Evolutionary conservation across 257 asterid genomes (phyloP), one percentile per base, ranked within the genome.

Genomic region (Solanum megistacrolobum): DNA sequence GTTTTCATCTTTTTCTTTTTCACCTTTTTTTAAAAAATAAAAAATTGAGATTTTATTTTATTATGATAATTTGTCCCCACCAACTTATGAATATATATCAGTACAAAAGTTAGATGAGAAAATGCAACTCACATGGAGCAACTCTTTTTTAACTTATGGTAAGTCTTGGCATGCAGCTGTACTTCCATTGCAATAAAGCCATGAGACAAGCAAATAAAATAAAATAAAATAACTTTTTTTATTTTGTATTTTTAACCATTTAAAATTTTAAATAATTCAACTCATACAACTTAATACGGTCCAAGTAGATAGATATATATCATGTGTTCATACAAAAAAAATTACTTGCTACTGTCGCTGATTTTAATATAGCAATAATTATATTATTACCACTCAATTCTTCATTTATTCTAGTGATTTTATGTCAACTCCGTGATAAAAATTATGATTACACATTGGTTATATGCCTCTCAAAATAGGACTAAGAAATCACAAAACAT

Each of bases 101-200:
- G 86, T 82, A 82, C 60, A 73, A 38, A 5, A 41, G 41, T 29
- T 25, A 13, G 87, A 66, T 69, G 62, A 85, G 38, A 39, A 87
- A 46, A 68, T 87, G 74, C 66, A 39, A 71, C 76, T 52, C 86
- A 87, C 89, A 79, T 87, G 87, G 69, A 82, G 43, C 86, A 29
- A 82, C 86, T 82, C 43, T 82, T 48, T 71, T 82, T 82, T 46
- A 55, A 48, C 71, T 48, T 18, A 10, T 46, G 86, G 86, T 82
- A 48, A 82, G 10, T 82, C 86, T 48, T 82, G 86, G 86, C 32
- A 65, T 65, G 72, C 86, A 82, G 86, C 71, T 82, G 69, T 48
- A 48, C 86, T 31, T 82, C 86, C 71, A 82, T 82, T 12, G 69
- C 41, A 31, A 14, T 31, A 18, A 74, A 48, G 71, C 86, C 86